Evolutionary conservation across 768 basidiomycete species (phyloP), one percentile per base, ranked within the genome.

Genomic region (Mycena epipterygia): DNA sequence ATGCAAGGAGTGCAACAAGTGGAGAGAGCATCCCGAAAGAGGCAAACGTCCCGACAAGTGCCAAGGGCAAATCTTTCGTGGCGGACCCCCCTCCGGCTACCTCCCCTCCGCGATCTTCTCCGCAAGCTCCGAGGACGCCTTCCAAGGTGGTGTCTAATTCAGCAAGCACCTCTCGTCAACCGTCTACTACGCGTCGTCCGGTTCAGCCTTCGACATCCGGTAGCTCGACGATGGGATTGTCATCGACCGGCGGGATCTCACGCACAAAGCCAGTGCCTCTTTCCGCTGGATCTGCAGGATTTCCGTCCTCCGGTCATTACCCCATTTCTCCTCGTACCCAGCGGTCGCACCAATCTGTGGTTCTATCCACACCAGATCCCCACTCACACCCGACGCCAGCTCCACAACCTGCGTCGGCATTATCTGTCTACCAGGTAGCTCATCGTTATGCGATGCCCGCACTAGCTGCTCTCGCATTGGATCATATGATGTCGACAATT

Each of bases 391-490:
- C 93, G 13, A 88, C 89, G 0, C 82, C 88, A 8, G 72, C 87
- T 5, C 91, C 91, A 9, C 79, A 83, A 5, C 89, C 93, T 19
- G 92, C 92, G 16, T 92, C 91, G 27, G 92, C 93, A 2, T 79
- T 95, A 55, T 89, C 90, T 0, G 87, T 94, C 73, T 95, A 93
- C 80, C 91, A 92, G 72, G 85, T 93, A 14, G 91, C 93, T 5
- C 92, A 95, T 81, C 86, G 92, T 59, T 95, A 94, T 79, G 82
- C 82, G 3, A 89, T 95, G 83, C 88, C 89, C 5, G 87, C 84
- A 11, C 85, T 95, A 27, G 88, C 89, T n/a, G 75, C 83, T 25
- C 85, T 94, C 27, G 92, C 93, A 9, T 78, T 92, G 65, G 91
- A 92, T 59, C 92, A 94, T 78, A 90, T 94, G 76, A 86, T 94